Evolutionary conservation across 1,284 basidiomycete species (phyloP), one percentile per base, ranked within the genome.

Genomic region (Vanrija sp.): DNA sequence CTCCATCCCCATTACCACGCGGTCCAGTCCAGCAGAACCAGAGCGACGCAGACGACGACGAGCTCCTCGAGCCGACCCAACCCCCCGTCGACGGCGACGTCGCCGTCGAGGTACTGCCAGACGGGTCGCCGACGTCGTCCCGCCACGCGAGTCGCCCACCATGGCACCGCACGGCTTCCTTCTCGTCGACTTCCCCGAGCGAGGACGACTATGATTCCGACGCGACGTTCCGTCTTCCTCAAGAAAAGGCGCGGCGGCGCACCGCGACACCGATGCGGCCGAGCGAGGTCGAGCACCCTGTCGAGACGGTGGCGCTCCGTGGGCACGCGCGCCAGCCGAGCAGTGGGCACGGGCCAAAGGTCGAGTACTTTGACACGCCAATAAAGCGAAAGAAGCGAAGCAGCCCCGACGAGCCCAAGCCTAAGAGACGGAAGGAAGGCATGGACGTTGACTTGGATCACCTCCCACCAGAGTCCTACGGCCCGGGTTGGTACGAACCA

Each of bases 401-500:
- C 39, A 52, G 10, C 31, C 49, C 45, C 6, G 41, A 41, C 0
- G 27, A 20, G 4, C 45, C n/a, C 18, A 23, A 20, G 7, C 19
- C 22, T 42, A 53, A 55, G 41, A 37, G 46, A 23, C 46, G 45
- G 23, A 31, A 43, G 31, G 49, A 38, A 19, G 45, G 35, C 20
- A 61, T 61, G 48, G 69, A 69, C 45, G 47, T 64, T 35, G 67
- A 69, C 25, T 63, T 63, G 53, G 53, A 52, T 16, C 19, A 20
- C 15, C 48, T 51, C 35, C 53, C 49, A 4, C 36, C 44, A 12
- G 43, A 31, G 14, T 31, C 24, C 9, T 48, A 39, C 14, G 59
- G 59, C 0, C 50, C 41, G 1, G 56, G 59, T 15, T 74, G 71
- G 68, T 62, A 72, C 51, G 72, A 74, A 54, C 72, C 71, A 16